Evolutionary conservation across 2,329 filamentous ascomycete species (phyloP).

Genomic region (Hypoxylon sp.): DNA sequence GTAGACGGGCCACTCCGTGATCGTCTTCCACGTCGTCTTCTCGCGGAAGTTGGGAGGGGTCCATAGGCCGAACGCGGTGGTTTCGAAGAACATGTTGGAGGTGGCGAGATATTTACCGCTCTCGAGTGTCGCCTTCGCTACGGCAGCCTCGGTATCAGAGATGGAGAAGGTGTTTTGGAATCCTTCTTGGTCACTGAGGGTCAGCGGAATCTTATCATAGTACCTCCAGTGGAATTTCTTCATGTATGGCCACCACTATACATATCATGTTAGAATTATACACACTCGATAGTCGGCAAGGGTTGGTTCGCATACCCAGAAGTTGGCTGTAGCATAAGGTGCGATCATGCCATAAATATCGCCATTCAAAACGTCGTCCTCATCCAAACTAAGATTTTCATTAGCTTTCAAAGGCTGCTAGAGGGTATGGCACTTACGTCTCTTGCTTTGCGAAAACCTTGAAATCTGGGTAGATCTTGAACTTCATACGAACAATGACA

Average conservation of each 20-base stretch:
- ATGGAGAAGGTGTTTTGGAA: constrained; percentile 69
- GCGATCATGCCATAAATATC: constrained; percentile 66
- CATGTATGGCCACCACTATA: constrained; percentile 67
- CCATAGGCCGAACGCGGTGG: constrained; percentile 65
- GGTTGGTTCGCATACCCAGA: constrained; percentile 59
- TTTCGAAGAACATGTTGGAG: constrained; percentile 65
- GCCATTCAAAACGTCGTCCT: constrained; percentile 64
- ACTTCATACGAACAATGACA: constrained; percentile 64
- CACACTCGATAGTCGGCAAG: not conserved
- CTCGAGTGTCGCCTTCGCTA: constrained; percentile 61
- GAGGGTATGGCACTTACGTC: constrained; percentile 55
- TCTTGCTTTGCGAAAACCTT: constrained; percentile 67
- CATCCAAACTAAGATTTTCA: constrained; percentile 57
- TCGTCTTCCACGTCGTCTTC: constrained; percentile 62
- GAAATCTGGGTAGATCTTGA: constrained; percentile 66
- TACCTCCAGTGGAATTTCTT: constrained; percentile 68
- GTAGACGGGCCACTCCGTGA: constrained; percentile 65
- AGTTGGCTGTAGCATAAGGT: constrained; percentile 66
- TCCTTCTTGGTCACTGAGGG: constrained; percentile 61
- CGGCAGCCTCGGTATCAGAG: constrained; percentile 60
- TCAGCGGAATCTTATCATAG: constrained; percentile 63
- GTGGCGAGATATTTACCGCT: constrained; percentile 63
- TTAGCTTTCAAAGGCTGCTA: not conserved
- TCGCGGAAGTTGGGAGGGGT: constrained; percentile 67
- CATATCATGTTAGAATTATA: constrained; percentile 27